phyloP scores from a whole-genome alignment of 2,329 filamentous ascomycete species.

The Monosporascus sp. region DNA sequence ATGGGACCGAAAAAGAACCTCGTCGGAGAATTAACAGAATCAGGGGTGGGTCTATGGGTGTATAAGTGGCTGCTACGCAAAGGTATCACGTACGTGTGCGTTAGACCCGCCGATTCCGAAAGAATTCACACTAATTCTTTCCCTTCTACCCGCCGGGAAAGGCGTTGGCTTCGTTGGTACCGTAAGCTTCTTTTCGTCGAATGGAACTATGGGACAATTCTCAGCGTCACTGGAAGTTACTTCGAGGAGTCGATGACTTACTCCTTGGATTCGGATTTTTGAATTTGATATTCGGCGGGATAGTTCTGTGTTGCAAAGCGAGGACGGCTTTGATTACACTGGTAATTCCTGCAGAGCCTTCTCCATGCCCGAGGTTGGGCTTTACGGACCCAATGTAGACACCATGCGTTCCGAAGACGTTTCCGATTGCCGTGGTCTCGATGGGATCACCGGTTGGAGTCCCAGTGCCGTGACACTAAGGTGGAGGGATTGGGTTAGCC shows the following conservation, averaged over 20 bases:
- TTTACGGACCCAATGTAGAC: conserved; percentile 17
- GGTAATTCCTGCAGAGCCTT: conserved; percentile 20
- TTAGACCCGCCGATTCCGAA: conserved; percentile 30
- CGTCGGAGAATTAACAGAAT: too few species aligned
- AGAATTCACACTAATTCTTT: conserved; percentile 24
- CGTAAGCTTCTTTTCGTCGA: conserved; percentile 10
- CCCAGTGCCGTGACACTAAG: conserved; percentile 29
- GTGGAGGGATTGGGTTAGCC: neutral
- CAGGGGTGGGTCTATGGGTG: neutral
- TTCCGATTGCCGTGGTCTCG: conserved; percentile 24
- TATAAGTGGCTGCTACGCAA: conserved; percentile 9
- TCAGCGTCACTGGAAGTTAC: neutral
- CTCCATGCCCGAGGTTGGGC: conserved; percentile 21
- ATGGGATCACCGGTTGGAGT: conserved; percentile 29
- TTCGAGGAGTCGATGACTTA: conserved; percentile 1
- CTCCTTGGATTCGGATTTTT: conserved; percentile 16
- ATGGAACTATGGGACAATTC: conserved; percentile 9
- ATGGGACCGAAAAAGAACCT: too few species aligned
- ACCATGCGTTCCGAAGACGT: conserved; percentile 14
- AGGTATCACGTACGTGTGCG: conserved; percentile 12
- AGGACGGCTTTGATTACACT: conserved; percentile 25
- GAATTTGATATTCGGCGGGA: conserved; percentile 22
- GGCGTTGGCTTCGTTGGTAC: conserved; percentile 13
- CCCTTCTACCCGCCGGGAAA: conserved; percentile 12
- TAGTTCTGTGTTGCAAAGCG: conserved; percentile 20